Base-by-base conservation (phyloP, 192 early-diverging fungal species). In the Rhizoclosmatium globosum region DNA sequence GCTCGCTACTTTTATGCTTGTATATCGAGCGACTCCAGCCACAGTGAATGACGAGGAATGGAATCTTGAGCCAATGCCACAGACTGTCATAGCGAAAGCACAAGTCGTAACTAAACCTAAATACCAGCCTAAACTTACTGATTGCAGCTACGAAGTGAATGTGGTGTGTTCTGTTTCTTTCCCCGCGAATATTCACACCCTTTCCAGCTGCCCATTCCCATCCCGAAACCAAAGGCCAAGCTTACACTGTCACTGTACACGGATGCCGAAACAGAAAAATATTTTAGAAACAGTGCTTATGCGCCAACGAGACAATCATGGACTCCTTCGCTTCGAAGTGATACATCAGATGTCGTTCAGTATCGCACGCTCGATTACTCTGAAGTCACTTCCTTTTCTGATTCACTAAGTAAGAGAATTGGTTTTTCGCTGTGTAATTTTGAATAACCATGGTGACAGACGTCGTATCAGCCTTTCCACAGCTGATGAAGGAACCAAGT, bases 201-300 rank as follows among this genome's bases (percentile, higher is more conserved):
- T 31, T 31, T 31, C 31, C 31, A 31, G 31, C 31, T 31, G 31
- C 31, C 31, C 31, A 31, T 31, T 31, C 31, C 31, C 31, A 31
- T 31, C 31, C 53, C 53, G 53, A 56, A 15, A 9, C 11, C 9
- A 42, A 68, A 68, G 45, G 43, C 67, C 45, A 68, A 68, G 45
- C 67, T 68, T 11, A 68, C 67, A 7, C 39, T 77, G 38, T 71
- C 77, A 23, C 44, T 68, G 23, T 77, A 65, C 50, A 67, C 50
- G 7, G 23, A 48, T 23, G 58, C 60, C 53, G 78, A 64, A 47
- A 23, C 46, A 57, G 57, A 50, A 48, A 43, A 74, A 0, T 62
- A 62, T 21, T 62, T 62, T 62, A 23, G 23, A 9, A 62, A 62
- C 23, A 62, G 60, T 62, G 60, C 60, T 19, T 62, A 62, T 23